Evolutionary conservation across 2,329 filamentous ascomycete species (phyloP).

Genomic region (Tolypocladium amazonense): DNA sequence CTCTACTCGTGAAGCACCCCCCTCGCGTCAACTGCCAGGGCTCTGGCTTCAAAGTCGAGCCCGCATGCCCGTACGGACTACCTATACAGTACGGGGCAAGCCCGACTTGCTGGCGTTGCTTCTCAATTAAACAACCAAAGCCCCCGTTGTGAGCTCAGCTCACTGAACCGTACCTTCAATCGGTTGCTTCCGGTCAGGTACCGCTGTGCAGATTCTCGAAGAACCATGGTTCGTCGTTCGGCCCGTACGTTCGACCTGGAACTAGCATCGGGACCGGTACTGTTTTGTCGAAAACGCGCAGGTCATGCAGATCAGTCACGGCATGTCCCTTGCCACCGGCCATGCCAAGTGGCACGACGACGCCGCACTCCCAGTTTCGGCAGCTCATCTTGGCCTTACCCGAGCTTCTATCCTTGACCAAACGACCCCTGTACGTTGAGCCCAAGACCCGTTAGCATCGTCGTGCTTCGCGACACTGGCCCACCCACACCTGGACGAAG

Average conservation of each 20-base stretch:
- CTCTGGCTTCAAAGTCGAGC: too few relatives aligned
- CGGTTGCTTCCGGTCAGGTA: conserved; percentile 9
- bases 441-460: conserved; percentile 2
- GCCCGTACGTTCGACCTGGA: conserved; percentile 42
- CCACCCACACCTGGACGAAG: conserved; percentile 1
- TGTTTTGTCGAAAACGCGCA: conserved; percentile 36
- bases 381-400: conserved; percentile 67
- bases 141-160: not conserved
- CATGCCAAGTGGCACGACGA: conserved; percentile 53
- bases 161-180: not conserved
- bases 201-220: conserved; percentile 12
- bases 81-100: too few relatives aligned
- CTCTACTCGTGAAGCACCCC: too few relatives aligned
- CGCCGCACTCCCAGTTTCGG: conserved; percentile 93
- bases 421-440: conserved; percentile 53
- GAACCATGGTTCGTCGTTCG: conserved; percentile 31
- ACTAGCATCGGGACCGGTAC: conserved; percentile 55
- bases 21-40: too few relatives aligned
- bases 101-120: too few relatives aligned
- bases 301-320: conserved; percentile 10
- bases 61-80: too few relatives aligned
- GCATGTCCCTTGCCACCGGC: conserved; percentile 4
- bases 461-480: not conserved
- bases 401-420: conserved; percentile 58
- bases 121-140: not conserved